A percentile compares a stretch with the other conserved stretches of the same genome.
Evolutionary conservation across 2,329 filamentous ascomycete genomes (phyloP).

Genomic region (Fusarium virguliforme): DNA sequence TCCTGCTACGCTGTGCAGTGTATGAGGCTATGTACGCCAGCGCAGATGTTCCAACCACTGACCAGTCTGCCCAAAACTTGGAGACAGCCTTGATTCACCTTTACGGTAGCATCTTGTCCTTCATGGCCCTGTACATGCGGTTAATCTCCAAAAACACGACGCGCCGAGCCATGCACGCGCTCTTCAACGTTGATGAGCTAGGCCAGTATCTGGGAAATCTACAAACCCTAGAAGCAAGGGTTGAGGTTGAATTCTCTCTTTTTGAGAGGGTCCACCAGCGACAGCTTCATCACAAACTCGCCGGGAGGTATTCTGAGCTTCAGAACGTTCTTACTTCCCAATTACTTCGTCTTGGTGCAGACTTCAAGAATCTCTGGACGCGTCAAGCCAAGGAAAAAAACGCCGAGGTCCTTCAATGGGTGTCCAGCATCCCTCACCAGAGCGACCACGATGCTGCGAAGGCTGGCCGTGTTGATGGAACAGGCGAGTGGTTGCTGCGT

Average conservation of each 20-base stretch:
- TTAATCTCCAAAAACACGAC: neutral
- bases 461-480: slow-evolving; percentile 23
- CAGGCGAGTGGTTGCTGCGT: slow-evolving; percentile 24
- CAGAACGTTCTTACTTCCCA: neutral
- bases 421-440: slow-evolving; percentile 28
- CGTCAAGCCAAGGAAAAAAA: slow-evolving; percentile 24
- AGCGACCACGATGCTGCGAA: slow-evolving; percentile 26
- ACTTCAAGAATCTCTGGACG: slow-evolving; percentile 13
- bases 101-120: slow-evolving; percentile 1
- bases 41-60: neutral
- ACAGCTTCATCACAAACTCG: slow-evolving; percentile 1
- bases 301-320: neutral
- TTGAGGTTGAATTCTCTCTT: slow-evolving; percentile 5
- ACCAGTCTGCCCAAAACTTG: neutral
- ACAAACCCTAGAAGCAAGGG: neutral
- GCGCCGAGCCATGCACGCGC: neutral
- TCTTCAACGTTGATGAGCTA: slow-evolving; percentile 1
- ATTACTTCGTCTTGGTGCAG: neutral
- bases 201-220: neutral
- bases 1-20: neutral
- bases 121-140: neutral
- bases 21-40: neutral
- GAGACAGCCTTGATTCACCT: neutral
- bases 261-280: neutral
- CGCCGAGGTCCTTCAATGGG: slow-evolving; percentile 30